Evolutionary conservation across 1,284 basidiomycete species (phyloP), one percentile per base, ranked within the genome.

Genomic region (Trichosporon asahii): DNA sequence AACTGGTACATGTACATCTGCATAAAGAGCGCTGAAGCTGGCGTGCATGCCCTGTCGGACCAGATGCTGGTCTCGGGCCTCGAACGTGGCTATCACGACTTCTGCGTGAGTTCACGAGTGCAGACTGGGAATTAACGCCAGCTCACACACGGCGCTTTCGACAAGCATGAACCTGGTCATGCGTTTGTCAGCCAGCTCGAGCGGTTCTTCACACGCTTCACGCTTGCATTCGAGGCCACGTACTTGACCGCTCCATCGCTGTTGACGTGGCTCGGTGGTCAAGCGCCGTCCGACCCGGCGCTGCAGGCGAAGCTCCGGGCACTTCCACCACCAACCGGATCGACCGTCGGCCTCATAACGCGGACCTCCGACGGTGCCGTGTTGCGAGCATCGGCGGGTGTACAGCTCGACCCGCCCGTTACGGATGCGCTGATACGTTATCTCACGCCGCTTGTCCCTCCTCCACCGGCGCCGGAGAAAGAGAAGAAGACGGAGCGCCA

Each of bases 201-300:
- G 35, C 76, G 71, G 60, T 80, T 71, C 73, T 82, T 78, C 74
- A 81, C 80, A 5, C 75, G 76, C 27, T 82, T 81, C 70, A 76
- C 81, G 2, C 74, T 79, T 53, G 29, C 70, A 9, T 79, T 77
- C 68, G 77, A 82, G 71, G 67, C 74, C 12, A 66, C 70, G 25
- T 72, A 75, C 67, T 31, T 81, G 37, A 46, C 66, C 9, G 65
- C 74, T 0, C 70, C 73, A 1, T 44, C 75, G 0, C 60, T 70
- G 2, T 55, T 73, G 6, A 35, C 70, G 5, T 80, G 76, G 77
- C 60, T 81, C 2, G 74, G 72, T 2, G 77, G 76, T 0, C 75
- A 60, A 57, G 73, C 72, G 11, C 33, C 65, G 1, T 25, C 55
- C 3, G 65, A 64, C 44, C 27, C 67, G n/a, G 23, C 46, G 5